Conservation (phyloP, 2,329 filamentous ascomycete genomes). For the Ophiocordyceps camponoti-saundersi region DNA sequence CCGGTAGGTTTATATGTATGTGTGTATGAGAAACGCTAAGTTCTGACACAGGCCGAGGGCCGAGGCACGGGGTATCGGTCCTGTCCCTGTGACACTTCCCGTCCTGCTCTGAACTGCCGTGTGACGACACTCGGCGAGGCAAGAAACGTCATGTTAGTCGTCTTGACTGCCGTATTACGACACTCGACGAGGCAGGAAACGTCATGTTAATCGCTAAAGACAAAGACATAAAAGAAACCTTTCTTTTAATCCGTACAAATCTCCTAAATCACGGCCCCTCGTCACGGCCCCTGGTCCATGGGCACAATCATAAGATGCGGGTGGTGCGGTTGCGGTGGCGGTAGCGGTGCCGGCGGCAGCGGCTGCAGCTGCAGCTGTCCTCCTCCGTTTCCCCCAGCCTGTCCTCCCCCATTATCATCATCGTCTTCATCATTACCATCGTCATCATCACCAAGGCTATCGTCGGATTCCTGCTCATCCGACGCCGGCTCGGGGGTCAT, state of each 20-base stretch:
- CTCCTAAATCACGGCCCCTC: not conserved
- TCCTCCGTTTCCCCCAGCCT: not conserved
- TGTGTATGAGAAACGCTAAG: not conserved
- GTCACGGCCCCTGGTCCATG: not conserved
- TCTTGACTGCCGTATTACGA: no score
- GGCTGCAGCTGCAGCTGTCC: no score
- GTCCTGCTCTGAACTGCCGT: no score
- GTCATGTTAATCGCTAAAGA: no score
- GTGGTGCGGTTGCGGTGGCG: no score
- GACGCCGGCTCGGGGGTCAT: constrained; percentile 3
- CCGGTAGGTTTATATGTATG: no score
- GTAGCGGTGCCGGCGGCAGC: no score
- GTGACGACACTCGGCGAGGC: no score
- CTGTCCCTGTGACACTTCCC: no score
- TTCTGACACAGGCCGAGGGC: not conserved
- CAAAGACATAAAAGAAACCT: not conserved
- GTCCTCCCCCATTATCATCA: not conserved
- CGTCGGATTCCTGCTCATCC: not conserved
- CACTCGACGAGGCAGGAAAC: no score
- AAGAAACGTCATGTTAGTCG: no score
- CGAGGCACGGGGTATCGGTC: not conserved
- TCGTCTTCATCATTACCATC: not conserved
- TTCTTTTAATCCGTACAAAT: no score
- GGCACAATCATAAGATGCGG: not conserved
- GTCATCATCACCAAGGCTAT: not conserved